These are phyloP conservation scores for Penicillium brasilianum DNA, from an alignment of 2,329 filamentous ascomycete genomes.

Conservation along the genomic window DNA sequence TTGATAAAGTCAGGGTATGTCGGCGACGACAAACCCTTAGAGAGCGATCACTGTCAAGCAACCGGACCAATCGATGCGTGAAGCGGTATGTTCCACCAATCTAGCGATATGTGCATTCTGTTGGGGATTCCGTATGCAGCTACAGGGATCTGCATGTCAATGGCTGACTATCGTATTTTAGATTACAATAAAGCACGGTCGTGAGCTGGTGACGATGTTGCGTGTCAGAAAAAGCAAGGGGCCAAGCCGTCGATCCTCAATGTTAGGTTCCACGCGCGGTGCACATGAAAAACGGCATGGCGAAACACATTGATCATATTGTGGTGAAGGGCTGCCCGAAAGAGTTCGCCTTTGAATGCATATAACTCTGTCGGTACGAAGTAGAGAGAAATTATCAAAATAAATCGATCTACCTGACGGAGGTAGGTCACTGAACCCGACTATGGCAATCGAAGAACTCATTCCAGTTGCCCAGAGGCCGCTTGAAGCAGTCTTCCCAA, in stretches of 20 bases:
- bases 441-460: not conserved
- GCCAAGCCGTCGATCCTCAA: not conserved
- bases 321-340: too few relatives aligned
- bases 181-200: not conserved
- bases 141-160: not conserved
- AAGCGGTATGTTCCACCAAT: too few relatives aligned
- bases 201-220: not conserved
- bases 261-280: too few relatives aligned
- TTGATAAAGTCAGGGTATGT: not conserved
- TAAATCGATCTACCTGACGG: too few relatives aligned
- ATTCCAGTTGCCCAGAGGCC: not conserved
- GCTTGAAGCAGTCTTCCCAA: not conserved
- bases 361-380: not conserved
- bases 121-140: not conserved
- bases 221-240: not conserved
- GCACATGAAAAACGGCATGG: too few relatives aligned
- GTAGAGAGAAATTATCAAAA: too few relatives aligned
- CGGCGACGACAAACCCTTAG: too few relatives aligned
- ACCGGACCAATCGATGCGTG: too few relatives aligned
- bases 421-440: not conserved
- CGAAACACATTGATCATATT: too few relatives aligned
- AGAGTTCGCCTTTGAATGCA: not conserved
- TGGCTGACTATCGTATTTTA: not conserved
- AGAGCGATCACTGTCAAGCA: too few relatives aligned
- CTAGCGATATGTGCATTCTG: too few relatives aligned